Evolutionary conservation across 345 rosid genomes (phyloP), one percentile per base, ranked within the genome.

Genomic region (Linum lewisii): DNA sequence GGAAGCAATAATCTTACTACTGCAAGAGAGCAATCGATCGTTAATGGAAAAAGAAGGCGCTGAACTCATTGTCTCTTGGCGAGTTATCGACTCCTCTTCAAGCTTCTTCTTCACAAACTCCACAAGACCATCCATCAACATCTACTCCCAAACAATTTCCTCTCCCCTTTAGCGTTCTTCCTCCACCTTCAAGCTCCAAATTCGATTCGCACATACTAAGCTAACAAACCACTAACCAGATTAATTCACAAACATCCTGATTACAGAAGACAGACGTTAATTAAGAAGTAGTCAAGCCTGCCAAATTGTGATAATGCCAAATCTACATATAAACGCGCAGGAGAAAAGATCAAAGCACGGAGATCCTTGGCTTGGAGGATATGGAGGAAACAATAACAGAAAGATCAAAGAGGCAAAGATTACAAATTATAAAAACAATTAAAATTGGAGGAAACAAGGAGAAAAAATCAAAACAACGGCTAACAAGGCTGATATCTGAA

Each of bases 11-110:
- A 59, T 63, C 38, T 75, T 68, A 92, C 87, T 78, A 79, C 79
- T 75, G 75, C 89, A 82, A 29, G 94, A 86, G 65, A 69, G 72
- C 59, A 85, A 72, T 68, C 78, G 82, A 63, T 88, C 90, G 53
- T 75, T 79, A 63, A 75, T 78, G 6, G 89, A 81, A 53, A 83
- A 70, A 0, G 88, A 84, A 67, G 76, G 66, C 44, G 88, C 49
- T 22, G 92, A 85, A 72, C 84, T 81, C 72, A 79, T 82, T 67
- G 75, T 66, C 25, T 63, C 55, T 37, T 23, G 69, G 72, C 66
- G 75, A 53, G 22, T 78, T 25, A 55, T 21, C 38, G 44, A 63
- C 45, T 67, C 74, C 60, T 53, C 54, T 45, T 66, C 73, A n/a
- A 58, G 73, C 77, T 67, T 79, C 74, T 80, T 84, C 47, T 16